phyloP scores from a whole-genome alignment of 768 basidiomycete genomes.

The Phylloporus sp. region DNA sequence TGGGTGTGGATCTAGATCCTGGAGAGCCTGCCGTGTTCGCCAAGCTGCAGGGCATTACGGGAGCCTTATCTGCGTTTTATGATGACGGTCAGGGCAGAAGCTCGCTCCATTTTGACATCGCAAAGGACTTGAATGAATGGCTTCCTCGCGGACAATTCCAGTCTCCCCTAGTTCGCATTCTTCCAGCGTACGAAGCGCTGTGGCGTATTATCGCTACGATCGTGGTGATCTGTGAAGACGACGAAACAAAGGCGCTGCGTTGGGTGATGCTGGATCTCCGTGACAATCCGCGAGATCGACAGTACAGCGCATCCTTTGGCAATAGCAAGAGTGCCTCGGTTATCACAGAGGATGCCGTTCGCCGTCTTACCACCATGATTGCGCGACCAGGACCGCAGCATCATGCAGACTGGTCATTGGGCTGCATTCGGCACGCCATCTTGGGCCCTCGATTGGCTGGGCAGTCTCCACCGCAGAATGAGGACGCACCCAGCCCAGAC shows the following conservation, averaged over 20 bases:
- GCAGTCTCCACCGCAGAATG: no score
- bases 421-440: slow-evolving; percentile 13
- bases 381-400: slow-evolving; percentile 11
- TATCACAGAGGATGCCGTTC: slow-evolving; percentile 18
- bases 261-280: slow-evolving; percentile 37
- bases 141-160: slow-evolving; percentile 28
- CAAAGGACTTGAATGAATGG: slow-evolving; percentile 37
- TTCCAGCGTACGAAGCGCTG: slow-evolving; percentile 59
- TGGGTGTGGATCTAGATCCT: slow-evolving; percentile 29
- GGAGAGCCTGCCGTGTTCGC: slow-evolving; percentile 11
- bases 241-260: slow-evolving; percentile 14
- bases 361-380: slow-evolving; percentile 19
- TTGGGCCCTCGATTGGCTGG: slow-evolving; percentile 13
- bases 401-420: slow-evolving; percentile 7
- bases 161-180: slow-evolving; percentile 45
- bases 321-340: slow-evolving; percentile 14
- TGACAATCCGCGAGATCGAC: slow-evolving; percentile 27
- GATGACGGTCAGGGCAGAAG: slow-evolving; percentile 26
- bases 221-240: slow-evolving; percentile 30
- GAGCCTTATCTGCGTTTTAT: slow-evolving; percentile 42
- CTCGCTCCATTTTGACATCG: slow-evolving; percentile 33
- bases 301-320: slow-evolving; percentile 14
- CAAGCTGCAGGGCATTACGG: slow-evolving; percentile 37
- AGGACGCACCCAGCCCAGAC: no score
- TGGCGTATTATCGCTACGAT: slow-evolving; percentile 59